Evolutionary conservation across 306 rosid species (phyloP).

Genomic region (Delonix regia): DNA sequence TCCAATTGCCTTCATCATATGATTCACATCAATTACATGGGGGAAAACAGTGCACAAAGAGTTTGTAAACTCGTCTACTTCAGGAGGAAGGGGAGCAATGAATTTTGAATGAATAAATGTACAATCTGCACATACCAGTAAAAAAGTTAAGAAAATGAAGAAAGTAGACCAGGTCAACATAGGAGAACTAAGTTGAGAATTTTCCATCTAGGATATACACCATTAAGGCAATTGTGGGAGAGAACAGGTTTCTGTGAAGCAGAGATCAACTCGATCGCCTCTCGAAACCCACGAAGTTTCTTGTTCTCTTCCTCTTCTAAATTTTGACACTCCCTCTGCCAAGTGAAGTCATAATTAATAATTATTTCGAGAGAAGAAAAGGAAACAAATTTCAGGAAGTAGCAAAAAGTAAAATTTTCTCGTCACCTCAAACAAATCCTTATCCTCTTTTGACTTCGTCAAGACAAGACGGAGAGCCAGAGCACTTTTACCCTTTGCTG

Average conservation of each 20-base stretch:
- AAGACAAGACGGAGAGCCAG: conserved; percentile 64
- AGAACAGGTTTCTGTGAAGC: conserved; percentile 96
- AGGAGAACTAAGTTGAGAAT: conserved; percentile 35
- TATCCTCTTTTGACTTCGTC: conserved; percentile 75
- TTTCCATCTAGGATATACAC: conserved; percentile 62
- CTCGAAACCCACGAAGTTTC: conserved; percentile 84
- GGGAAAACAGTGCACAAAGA: conserved; percentile 65
- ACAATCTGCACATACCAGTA: conserved; percentile 66
- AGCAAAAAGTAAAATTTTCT: conserved; percentile 9
- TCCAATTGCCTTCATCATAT: conserved; percentile 69
- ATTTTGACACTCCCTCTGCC: conserved; percentile 65
- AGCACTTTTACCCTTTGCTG: conserved; percentile 59
- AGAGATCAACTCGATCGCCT: conserved; percentile 97
- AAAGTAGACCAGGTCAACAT: conserved; percentile 25
- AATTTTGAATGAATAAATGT: conserved; percentile 79
- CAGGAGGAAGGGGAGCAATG: conserved; percentile 70
- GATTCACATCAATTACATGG: conserved; percentile 59
- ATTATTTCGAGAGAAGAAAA: conserved; percentile 17
- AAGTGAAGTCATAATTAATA: conserved; percentile 26
- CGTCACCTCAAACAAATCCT: conserved; percentile 70
- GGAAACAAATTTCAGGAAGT: conserved; percentile 10
- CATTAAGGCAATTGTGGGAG: conserved; percentile 82
- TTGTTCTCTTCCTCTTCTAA: conserved; percentile 67
- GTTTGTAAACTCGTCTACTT: conserved; percentile 64
- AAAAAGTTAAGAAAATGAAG: conserved; percentile 34